Conservation (phyloP, 2,329 filamentous ascomycete species). For the Metarhizium rileyi region DNA sequence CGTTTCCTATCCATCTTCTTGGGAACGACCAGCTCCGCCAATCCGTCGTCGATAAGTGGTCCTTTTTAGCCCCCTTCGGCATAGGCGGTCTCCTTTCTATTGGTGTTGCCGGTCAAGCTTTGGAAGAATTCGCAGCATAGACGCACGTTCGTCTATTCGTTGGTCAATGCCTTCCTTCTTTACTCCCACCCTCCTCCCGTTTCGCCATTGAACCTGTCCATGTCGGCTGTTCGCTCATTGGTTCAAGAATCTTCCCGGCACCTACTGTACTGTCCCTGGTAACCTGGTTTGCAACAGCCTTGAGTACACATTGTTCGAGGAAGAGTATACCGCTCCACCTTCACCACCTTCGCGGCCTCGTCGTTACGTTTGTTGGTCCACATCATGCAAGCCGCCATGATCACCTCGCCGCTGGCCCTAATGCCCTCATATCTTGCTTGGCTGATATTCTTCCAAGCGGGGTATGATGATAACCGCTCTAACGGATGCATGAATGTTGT, state of each 20-base stretch:
- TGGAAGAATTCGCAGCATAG: not conserved
- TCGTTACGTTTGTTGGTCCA: slow-evolving; percentile 22
- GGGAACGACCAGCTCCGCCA: not conserved
- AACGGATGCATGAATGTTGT: slow-evolving; percentile 34
- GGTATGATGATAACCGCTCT: slow-evolving; percentile 23
- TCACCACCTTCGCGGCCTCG: slow-evolving; percentile 13
- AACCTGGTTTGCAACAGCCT: slow-evolving; percentile 2
- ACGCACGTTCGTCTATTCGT: slow-evolving; percentile 2
- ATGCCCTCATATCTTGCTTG: slow-evolving; percentile 20
- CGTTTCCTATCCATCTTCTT: too few relatives aligned
- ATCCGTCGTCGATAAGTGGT: not conserved
- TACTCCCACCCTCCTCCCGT: slow-evolving; percentile 14
- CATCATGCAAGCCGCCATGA: slow-evolving; percentile 25
- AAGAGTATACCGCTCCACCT: slow-evolving; percentile 12
- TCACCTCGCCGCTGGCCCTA: slow-evolving; percentile 19
- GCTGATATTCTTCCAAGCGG: slow-evolving; percentile 27
- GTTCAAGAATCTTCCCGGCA: not conserved
- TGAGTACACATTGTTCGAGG: slow-evolving; percentile 5
- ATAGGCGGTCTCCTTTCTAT: slow-evolving; percentile 25
- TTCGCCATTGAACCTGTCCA: slow-evolving; percentile 3
- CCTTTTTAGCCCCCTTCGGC: slow-evolving; percentile 21
- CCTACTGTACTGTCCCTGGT: not conserved
- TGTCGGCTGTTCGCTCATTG: slow-evolving; percentile 8
- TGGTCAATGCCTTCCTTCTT: slow-evolving; percentile 11
- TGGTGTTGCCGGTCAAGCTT: slow-evolving; percentile 2